Evolutionary conservation across 2,329 filamentous ascomycete genomes (phyloP), one percentile per base, ranked within the genome.

Genomic region (Trematosphaeria pertusa): DNA sequence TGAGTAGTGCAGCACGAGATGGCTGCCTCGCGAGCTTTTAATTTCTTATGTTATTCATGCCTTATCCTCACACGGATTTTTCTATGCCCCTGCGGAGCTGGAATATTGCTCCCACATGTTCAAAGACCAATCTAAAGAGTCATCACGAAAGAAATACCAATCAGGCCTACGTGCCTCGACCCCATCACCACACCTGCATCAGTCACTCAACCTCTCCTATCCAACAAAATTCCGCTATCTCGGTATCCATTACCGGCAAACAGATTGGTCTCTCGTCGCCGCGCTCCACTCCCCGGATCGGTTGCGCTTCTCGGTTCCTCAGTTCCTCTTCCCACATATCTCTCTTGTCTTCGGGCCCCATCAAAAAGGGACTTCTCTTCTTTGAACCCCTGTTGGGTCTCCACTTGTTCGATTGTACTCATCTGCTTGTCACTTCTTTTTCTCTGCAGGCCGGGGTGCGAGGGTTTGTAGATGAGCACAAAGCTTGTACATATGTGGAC

Each of bases 21-120:
- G 37, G 54, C 58, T 65, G 60, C 59, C 53, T 64, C 56, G 62
- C 59, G 52, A 55, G 59, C 57, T 61, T 50, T 57, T 59, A 43
- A 55, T 71, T 66, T 67, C 65, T 49, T 71, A 70, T 71, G 66
- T 70, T 54, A 61, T 61, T 59, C 53, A 60, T 54, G 52, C 31
- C 48, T 43, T 49, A 69, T 69, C 62, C 60, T 65, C 61, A 61
- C 30, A 55, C 50, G 61, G 65, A 66, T 63, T 50, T 56, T 56
- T 52, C 52, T 50, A 62, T 62, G 53, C 54, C 55, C 54, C 46
- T 62, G 57, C 43, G 56, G 61, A 67, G 66, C 58, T 61, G 61
- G 56, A 59, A 59, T 43, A 60, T 34, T 46, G 60, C 64, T 62
- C 57, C 56, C 53, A 50, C 34, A 53, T 52, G 54, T 58, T 58